Percentiles rank a stretch among this genome's conserved stretches.
These are phyloP conservation scores for Pulveroboletus sp. DNA, from an alignment of 768 basidiomycete species.

Conservation along the genomic window DNA sequence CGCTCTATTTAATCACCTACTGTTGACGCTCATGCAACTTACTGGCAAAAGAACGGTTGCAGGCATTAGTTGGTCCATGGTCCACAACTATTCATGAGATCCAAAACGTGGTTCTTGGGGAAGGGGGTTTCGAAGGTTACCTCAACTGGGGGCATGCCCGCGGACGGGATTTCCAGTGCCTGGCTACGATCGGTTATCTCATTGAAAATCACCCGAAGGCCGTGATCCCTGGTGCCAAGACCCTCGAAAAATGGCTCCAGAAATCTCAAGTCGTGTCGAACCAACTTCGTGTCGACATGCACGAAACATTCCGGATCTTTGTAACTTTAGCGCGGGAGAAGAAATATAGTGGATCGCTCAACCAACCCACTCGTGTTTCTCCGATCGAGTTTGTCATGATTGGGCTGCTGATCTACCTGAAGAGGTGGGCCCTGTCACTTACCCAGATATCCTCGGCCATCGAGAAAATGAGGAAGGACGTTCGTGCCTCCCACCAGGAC, in stretches of 20 bases:
- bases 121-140: conserved; percentile 34
- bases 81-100: conserved; percentile 40
- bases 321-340: conserved; percentile 31
- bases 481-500: conserved; percentile 36
- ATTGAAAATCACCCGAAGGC: conserved; percentile 30
- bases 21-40: not conserved
- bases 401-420: conserved; percentile 37
- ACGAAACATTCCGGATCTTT: conserved; percentile 34
- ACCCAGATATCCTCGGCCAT: conserved; percentile 42
- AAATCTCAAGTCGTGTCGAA: conserved; percentile 22
- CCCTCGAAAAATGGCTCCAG: conserved; percentile 37
- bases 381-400: conserved; percentile 45
- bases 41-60: conserved; percentile 39
- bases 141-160: conserved; percentile 41
- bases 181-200: conserved; percentile 35
- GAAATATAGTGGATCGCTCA: conserved; percentile 30
- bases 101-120: conserved; percentile 32
- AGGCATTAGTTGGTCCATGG: conserved; percentile 45
- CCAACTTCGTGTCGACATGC: conserved; percentile 25
- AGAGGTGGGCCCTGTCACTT: conserved; percentile 31
- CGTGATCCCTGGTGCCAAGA: conserved; percentile 21
- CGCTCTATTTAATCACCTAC: conserved; percentile 3
- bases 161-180: conserved; percentile 44
- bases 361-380: conserved; percentile 34
- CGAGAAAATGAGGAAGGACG: conserved; percentile 34